Evolutionary conservation across 1,139 yeast genomes (phyloP).

Genomic region (Suzukiozyma palmioleophila): DNA sequence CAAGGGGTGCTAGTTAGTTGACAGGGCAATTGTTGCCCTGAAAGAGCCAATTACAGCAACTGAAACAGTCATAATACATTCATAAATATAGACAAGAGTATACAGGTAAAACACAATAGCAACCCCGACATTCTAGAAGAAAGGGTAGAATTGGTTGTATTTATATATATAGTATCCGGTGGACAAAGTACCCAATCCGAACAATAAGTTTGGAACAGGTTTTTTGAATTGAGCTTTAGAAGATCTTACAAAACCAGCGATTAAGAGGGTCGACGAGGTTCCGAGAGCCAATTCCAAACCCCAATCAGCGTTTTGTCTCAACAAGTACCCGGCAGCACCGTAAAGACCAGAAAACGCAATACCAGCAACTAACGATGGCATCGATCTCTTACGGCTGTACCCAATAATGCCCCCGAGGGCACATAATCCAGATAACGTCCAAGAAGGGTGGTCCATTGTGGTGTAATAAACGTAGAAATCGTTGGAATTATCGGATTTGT

Average conservation of each 20-base stretch:
- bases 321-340: conserved; percentile 74
- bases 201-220: conserved; percentile 70
- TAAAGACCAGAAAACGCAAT: conserved; percentile 62
- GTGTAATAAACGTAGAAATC: neutral
- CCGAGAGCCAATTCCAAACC: conserved; percentile 81
- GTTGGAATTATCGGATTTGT: too few species aligned
- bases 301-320: conserved; percentile 67
- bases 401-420: conserved; percentile 75
- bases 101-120: too few species aligned
- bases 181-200: conserved; percentile 61
- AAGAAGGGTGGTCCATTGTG: conserved; percentile 75
- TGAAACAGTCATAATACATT: neutral
- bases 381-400: conserved; percentile 63
- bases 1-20: too few species aligned
- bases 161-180: conserved; percentile 56
- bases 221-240: conserved; percentile 54
- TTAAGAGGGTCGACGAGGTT: conserved; percentile 58
- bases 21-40: too few species aligned
- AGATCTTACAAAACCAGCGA: conserved; percentile 70
- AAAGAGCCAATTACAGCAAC: too few species aligned
- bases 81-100: neutral
- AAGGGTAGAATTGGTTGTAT: neutral
- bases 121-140: neutral
- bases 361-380: conserved; percentile 82
- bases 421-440: conserved; percentile 69